Evolutionary conservation across 78 protist species (phyloP), one percentile per base, ranked within the genome.

Genomic region (Dictyostelium purpureum): DNA sequence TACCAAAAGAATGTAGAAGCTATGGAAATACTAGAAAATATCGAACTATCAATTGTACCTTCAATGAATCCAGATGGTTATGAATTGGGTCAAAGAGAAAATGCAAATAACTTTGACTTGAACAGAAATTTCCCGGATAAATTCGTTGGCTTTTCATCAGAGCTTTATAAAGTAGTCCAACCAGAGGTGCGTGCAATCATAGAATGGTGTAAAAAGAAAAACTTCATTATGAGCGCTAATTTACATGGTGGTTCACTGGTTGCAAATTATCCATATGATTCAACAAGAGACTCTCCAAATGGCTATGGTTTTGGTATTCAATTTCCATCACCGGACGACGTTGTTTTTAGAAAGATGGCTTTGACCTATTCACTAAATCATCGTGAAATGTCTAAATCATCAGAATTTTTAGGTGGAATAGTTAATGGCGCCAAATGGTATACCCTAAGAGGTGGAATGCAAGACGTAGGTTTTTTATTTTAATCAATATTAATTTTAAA

Each of bases 1-100:
- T 16, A 54, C 40, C 49, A 52, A 31, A 51, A 24, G n/a, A 69
- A 93, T 38, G 33, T 6, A 24, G 7, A 37, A 3, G n/a, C 79
- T 31, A 78, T 66, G 6, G 2, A 66, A 4, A n/a, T 94, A 16
- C 7, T 96, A 19, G 40, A 65, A 7, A 38, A 42, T 26, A 81
- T 79, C 18, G 66, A 70, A 14, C 79, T 96, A 1, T 93, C 91
- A 77, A 85, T 96, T 11, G 7, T 96, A 38, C 96, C 96, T 7
- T 76, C 96, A 9, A 94, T 96, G 96, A 96, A 96, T 66, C 98
- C 98, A 33, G 98, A 96, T 75, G 98, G 98, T 9, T 88, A 43
- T 75, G 89, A 83, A 67, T 18, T 26, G 24, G 35, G 47, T 45
- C 75, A 89, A 66, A 43, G 91, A 40, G 79, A 69, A 35, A 85